Evolutionary conservation across 2,329 filamentous ascomycete species (phyloP), one percentile per base, ranked within the genome.

Genomic region (Sphaceloma murrayae): DNA sequence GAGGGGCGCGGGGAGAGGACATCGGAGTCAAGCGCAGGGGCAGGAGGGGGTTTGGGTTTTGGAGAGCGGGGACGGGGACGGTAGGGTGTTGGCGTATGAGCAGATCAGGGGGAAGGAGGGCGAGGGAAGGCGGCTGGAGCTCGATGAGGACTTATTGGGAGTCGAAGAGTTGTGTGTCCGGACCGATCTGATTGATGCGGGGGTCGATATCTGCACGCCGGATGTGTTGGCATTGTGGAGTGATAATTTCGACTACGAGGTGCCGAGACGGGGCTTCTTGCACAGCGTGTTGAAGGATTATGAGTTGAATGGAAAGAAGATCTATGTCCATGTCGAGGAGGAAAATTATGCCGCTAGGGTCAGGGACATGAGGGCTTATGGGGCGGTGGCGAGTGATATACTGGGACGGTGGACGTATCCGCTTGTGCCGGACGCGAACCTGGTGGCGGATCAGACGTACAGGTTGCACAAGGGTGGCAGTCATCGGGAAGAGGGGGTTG

Each of bases 241-340:
- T 6, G 91, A 98, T 64, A 94, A 88, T 58, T 98, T 96, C 56
- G 89, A 98, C 62, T 96, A 94, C 62, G 87, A 95, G 60, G 74
- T 87, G 5, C 86, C 89, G 1, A 77, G 88, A 45, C 82, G 81
- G 55, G 86, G 94, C 56, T 95, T 94, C 56, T 66, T 98, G 26
- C 85, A 88, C 59, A 88, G 88, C 48, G 87, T 96, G 1, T 68
- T 98, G 44, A 95, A 95, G 66, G 91, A 98, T 61, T 94, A 86
- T 68, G 91, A 98, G 60, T 70, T 96, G 46, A 96, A 96, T 61
- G 88, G 88, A 48, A 94, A 96, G 67, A 87, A 86, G n/a, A 85
- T 98, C 43, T 87, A 95, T 60, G 82, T 86, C 2, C 83, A 96
- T 55, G 81, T 96, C 51, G 70, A 93, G 33, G 75, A 78, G 26